Evolutionary conservation across 2,329 filamentous ascomycete species (phyloP).

Genomic region (Diaporthe helianthi): DNA sequence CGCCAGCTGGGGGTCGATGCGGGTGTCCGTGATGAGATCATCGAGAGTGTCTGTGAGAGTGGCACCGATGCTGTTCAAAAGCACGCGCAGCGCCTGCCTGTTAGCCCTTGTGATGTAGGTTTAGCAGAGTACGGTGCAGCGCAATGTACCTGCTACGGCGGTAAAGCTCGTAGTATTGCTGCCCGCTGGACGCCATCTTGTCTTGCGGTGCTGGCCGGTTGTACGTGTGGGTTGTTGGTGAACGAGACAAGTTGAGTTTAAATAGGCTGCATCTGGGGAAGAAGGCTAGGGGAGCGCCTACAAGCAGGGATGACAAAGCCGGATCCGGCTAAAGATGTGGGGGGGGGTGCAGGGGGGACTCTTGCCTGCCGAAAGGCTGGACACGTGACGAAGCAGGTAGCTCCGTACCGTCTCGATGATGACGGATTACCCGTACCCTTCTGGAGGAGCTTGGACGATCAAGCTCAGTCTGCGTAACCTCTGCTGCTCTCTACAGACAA

Average conservation of each 20-base stretch:
- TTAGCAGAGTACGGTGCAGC: conserved; percentile 32
- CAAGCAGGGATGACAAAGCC: conserved; percentile 24
- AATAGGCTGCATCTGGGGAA: conserved; percentile 9
- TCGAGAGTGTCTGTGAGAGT: conserved; percentile 96
- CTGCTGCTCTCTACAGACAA: conserved; percentile 12
- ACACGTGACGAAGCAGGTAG: conserved; percentile 25
- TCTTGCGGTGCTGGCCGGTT: conserved; percentile 34
- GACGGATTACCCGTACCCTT: conserved; percentile 27
- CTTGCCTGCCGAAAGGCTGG: conserved; percentile 9
- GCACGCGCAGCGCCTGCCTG: conserved; percentile 25
- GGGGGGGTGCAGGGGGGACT: neutral
- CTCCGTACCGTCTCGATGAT: conserved; percentile 23
- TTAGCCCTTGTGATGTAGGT: conserved; percentile 37
- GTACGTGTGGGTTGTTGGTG: conserved; percentile 38
- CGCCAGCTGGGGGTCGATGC: conserved; percentile 96
- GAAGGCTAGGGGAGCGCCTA: neutral
- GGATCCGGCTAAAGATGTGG: conserved; percentile 3
- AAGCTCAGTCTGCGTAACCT: conserved; percentile 21
- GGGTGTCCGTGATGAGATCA: conserved; percentile 90
- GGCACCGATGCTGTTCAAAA: conserved; percentile 76
- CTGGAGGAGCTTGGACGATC: conserved; percentile 14
- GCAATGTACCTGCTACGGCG: conserved; percentile 88
- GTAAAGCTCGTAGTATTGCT: conserved; percentile 91
- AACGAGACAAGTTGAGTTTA: conserved; percentile 6
- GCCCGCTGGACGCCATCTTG: conserved; percentile 57